Conservation (phyloP, 2,329 filamentous ascomycete genomes). For the Fusarium tupiense region DNA sequence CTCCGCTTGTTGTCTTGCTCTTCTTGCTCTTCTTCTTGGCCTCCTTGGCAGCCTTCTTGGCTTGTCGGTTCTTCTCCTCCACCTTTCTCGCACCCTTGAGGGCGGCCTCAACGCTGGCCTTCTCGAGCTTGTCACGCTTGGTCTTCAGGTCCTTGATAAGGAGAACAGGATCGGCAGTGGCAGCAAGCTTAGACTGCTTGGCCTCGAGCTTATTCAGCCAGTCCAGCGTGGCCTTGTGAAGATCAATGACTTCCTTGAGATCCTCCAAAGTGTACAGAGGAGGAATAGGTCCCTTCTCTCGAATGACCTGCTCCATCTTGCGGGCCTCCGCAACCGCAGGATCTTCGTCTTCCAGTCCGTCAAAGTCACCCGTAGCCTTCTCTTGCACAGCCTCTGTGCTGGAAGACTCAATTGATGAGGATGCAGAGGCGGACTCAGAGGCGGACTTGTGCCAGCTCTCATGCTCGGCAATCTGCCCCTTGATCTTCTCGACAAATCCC, state of each 20-base stretch:
- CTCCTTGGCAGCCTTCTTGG: conserved; percentile 58
- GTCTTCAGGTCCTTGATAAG: conserved; percentile 75
- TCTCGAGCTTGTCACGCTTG: conserved; percentile 76
- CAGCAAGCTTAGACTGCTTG: conserved; percentile 75
- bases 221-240: conserved; percentile 68
- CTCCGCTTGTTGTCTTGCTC: conserved; percentile 49
- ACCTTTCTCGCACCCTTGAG: conserved; percentile 72
- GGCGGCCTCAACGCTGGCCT: conserved; percentile 74
- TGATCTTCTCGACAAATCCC: conserved; percentile 75
- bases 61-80: conserved; percentile 57
- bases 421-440: conserved; percentile 60
- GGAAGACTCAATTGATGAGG: conserved; percentile 52
- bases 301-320: conserved; percentile 56
- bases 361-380: conserved; percentile 67
- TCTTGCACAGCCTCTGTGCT: conserved; percentile 57
- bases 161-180: conserved; percentile 79
- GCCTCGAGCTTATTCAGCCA: conserved; percentile 81
- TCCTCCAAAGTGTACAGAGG: conserved; percentile 79
- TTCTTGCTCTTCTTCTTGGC: conserved; percentile 55
- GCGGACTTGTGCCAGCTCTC: conserved; percentile 68
- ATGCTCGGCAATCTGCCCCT: conserved; percentile 74
- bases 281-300: conserved; percentile 64
- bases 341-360: conserved; percentile 81
- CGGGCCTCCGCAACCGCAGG: conserved; percentile 50
- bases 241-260: conserved; percentile 69